Evolutionary conservation across 345 rosid genomes (phyloP).

Genomic region (Corchorus capsularis): DNA sequence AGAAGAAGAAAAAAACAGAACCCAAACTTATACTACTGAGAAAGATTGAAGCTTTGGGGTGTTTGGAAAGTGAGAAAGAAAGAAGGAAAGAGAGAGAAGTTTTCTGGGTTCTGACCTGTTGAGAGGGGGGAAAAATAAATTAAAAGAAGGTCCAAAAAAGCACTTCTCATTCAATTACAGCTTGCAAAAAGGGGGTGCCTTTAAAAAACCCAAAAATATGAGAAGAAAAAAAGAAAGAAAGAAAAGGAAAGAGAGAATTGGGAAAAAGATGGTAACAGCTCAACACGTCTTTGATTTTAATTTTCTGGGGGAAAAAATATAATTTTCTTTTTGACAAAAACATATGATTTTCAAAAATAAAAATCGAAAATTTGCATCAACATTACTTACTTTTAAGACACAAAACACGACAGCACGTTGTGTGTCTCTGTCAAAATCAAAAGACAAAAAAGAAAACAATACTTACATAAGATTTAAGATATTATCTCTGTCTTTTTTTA

Average conservation of each 20-base stretch:
- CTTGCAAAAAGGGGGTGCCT: constrained; percentile 39
- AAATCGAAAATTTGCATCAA: background rate
- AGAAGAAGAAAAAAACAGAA: constrained; percentile 25
- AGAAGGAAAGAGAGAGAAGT: background rate
- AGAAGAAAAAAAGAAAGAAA: background rate
- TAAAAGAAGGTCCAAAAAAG: constrained; percentile 22
- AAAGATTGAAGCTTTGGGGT: background rate
- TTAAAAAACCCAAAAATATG: background rate
- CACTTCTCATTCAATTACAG: constrained; percentile 44
- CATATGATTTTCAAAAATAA: background rate
- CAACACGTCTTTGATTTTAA: constrained; percentile 59
- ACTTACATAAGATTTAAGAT: background rate
- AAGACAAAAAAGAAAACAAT: background rate
- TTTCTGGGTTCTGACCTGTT: constrained; percentile 3
- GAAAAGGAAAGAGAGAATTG: constrained; percentile 10
- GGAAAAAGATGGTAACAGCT: constrained; percentile 55
- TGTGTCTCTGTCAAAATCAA: background rate
- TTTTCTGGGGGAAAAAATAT: constrained; percentile 2
- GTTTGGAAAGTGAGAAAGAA: background rate
- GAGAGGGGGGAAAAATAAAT: background rate
- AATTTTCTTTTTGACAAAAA: background rate
- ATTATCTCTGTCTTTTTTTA: background rate
- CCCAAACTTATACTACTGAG: constrained; percentile 6
- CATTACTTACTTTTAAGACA: background rate
- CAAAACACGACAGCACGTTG: constrained; percentile 18